Conservation (phyloP, 352 stramenopile species). For the Aphanomyces stellatus region DNA sequence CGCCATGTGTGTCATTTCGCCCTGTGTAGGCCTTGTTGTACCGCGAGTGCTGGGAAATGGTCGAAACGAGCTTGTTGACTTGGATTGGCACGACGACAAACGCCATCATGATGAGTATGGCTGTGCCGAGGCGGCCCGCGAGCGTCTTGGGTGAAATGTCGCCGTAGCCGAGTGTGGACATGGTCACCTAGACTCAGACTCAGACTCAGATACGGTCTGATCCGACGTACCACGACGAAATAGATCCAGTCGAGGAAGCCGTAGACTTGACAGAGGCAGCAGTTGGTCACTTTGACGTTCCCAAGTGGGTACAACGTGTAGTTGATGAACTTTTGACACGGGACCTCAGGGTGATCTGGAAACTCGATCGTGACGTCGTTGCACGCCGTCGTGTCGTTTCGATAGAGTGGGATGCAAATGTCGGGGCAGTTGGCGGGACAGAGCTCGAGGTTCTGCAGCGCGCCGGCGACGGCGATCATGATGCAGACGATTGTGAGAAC, state of each 20-base stretch:
- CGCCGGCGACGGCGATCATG: conserved; percentile 51
- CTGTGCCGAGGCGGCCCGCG: conserved; percentile 62
- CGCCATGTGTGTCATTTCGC: conserved; percentile 59
- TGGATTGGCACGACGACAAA: conserved; percentile 76
- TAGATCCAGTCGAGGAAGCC: conserved; percentile 70
- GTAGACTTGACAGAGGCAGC: conserved; percentile 40
- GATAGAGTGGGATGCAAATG: conserved; percentile 16
- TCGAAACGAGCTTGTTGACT: conserved; percentile 60
- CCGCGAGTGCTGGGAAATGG: conserved; percentile 71
- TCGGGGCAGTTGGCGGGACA: conserved; percentile 25
- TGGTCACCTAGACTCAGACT: conserved; percentile 37
- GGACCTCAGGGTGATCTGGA: not conserved
- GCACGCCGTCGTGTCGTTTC: conserved; percentile 24
- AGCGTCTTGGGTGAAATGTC: conserved; percentile 61
- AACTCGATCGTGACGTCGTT: conserved; percentile 3
- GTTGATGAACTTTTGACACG: not conserved
- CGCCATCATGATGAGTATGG: conserved; percentile 75
- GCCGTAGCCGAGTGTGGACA: conserved; percentile 77
- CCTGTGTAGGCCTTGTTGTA: conserved; percentile 71
- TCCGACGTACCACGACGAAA: conserved; percentile 44
- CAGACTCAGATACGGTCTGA: not conserved
- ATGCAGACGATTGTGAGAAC: conserved; percentile 65
- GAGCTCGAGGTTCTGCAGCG: conserved; percentile 59
- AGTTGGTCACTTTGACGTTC: not conserved
- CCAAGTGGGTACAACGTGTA: not conserved